Base-by-base conservation (phyloP, 768 basidiomycete species). In the Naganishia vaughanmartiniae region DNA sequence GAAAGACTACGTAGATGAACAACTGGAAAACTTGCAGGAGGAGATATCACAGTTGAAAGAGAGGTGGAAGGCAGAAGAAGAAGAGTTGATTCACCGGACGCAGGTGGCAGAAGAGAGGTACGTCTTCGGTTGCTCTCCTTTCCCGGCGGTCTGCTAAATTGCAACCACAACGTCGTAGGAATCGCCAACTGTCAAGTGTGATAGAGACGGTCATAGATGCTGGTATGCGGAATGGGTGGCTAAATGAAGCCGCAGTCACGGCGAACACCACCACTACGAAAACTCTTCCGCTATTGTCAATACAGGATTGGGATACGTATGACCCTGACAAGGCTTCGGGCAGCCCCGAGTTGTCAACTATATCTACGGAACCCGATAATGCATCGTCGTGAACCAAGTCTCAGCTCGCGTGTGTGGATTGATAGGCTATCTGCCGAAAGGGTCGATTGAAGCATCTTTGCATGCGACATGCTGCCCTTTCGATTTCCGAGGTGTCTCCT, bases 1-100 rank as follows among this genome's bases (percentile, higher is more conserved):
- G 28, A 53, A 60, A 66, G 71, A 72, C 31, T 53, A 68, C 48
- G 71, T 72, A 6, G 71, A 72, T 54, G 71, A 72, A 12, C 33
- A 67, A 39, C 31, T 73, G 45, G 68, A 70, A 51, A 54, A 33
- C 24, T 39, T 73, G 26, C 65, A 66, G 53, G 69, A 65, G 26
- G 69, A 67, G 51, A 57, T 73, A 51, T 28, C 54, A 30, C 39
- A 54, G 39, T 33, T 72, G 39, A 65, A 71, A 39, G 45, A 57
- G 70, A 34, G 65, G 42, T 67, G 65, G 65, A 34, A 73, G 36
- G 56, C 30, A 33, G 63, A 69, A 45, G 69, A 70, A 31, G 45
- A 60, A 26, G 63, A 66, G 33, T 66, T 73, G 31, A 48, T 34
- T 26, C 63, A 34, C n/a, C 48, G 72, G 66, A 54, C 60, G n/a